These are phyloP conservation scores for Aspergillus udagawae DNA, from an alignment of 2,329 filamentous ascomycete species.

Conservation along the genomic window DNA sequence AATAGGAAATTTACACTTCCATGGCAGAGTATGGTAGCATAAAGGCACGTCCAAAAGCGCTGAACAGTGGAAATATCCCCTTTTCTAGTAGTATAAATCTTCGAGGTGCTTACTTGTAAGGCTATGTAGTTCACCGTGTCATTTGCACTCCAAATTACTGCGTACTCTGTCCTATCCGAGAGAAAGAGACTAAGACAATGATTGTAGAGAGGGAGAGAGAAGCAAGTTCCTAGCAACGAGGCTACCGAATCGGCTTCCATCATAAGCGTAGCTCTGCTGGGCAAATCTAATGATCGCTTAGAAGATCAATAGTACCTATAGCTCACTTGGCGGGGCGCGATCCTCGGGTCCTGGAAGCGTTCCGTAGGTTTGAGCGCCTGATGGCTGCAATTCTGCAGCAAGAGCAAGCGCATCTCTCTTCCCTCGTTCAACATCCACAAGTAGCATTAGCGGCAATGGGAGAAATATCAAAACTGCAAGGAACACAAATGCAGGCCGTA, in stretches of 20 bases:
- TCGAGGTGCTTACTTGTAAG: not conserved
- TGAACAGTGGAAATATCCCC: not conserved
- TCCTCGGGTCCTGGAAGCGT: slow-evolving; percentile 12
- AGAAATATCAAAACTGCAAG: slow-evolving; percentile 78
- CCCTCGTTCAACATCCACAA: slow-evolving; percentile 79
- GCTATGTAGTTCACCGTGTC: not conserved
- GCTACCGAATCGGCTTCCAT: not conserved
- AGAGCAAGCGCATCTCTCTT: slow-evolving; percentile 64
- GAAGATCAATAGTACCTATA: not conserved
- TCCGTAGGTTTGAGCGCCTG: slow-evolving; percentile 22
- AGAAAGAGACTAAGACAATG: not conserved
- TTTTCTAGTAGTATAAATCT: not conserved
- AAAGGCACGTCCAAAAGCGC: not conserved
- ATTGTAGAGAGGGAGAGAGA: no score
- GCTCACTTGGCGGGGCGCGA: not conserved
- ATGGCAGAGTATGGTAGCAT: not conserved
- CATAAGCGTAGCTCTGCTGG: not conserved
- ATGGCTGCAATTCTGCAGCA: slow-evolving; percentile 46
- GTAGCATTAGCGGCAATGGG: slow-evolving; percentile 77
- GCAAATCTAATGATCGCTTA: not conserved
- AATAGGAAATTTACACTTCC: not conserved
- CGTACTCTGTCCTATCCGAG: not conserved
- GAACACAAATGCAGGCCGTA: slow-evolving; percentile 88
- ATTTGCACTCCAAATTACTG: not conserved
- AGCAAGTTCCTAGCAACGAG: no score